Percentiles rank a stretch among this genome's conserved stretches.
These are phyloP conservation scores for Verticillium dahliae DNA, from an alignment of 2,329 filamentous ascomycete species.

Conservation along the genomic window DNA sequence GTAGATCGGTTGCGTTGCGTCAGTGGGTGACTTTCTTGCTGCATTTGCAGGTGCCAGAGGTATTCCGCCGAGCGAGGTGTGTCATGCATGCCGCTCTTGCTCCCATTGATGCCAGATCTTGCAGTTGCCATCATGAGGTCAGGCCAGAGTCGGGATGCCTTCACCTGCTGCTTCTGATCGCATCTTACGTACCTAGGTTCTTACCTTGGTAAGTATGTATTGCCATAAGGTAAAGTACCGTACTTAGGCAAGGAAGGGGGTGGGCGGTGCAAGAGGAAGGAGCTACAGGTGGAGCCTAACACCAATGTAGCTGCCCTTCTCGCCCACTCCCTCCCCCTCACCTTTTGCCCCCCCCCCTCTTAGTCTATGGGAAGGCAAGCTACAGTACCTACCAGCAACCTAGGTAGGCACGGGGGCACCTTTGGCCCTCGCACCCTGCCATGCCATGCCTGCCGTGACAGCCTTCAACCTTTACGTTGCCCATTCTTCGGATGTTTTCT, in stretches of 20 bases:
- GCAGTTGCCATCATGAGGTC: too few relatives aligned
- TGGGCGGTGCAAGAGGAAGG: neutral
- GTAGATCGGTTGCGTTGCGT: neutral
- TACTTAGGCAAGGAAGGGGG: neutral
- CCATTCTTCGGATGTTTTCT: neutral
- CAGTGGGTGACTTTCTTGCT: neutral
- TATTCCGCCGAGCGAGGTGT: neutral
- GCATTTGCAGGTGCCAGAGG: neutral
- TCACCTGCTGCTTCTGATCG: neutral
- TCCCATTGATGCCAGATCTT: too few relatives aligned
- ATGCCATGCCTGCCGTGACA: neutral
- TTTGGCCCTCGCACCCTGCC: neutral
- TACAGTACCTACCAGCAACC: too few relatives aligned
- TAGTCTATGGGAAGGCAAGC: too few relatives aligned
- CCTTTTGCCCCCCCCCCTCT: too few relatives aligned
- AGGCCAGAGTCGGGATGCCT: too few relatives aligned
- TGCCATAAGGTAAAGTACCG: too few relatives aligned
- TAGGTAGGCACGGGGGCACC: too few relatives aligned
- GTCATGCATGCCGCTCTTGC: neutral
- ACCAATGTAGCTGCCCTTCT: neutral
- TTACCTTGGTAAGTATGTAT: too few relatives aligned
- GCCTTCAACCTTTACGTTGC: neutral
- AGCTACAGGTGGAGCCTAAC: neutral
- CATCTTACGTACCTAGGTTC: too few relatives aligned
- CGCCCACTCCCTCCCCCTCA: neutral